Base-by-base conservation (phyloP, 1,284 basidiomycete genomes). In the Trichosporon ovoides region DNA sequence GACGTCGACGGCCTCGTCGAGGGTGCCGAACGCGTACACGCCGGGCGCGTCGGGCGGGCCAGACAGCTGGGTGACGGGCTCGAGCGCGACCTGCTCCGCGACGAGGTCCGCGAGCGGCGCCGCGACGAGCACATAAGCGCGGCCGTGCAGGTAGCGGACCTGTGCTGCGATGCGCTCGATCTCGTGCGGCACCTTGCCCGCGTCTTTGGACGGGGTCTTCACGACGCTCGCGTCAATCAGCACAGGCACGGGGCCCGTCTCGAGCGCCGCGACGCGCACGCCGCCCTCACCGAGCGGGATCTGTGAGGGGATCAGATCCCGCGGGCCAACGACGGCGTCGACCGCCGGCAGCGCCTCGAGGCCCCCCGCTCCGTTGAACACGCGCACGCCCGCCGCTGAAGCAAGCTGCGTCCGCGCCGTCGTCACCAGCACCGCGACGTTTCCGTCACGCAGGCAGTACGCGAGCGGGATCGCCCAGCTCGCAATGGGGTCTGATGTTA, bases 401-500 rank as follows among this genome's bases (percentile, higher is more conserved):
- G 43, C 22, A 3, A 48, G 43, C 43, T 28, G 24, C 14, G 43
- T 24, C 24, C 14, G 11, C 2, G 43, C 7, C 7, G 24, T 16
- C 16, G 24, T 48, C 14, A 48, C 22, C 14, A 48, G 43, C 14
- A 48, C 43, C 22, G 43, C 43, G 22, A 28, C 43, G 43, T 48
- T 48, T 2, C 43, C 43, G 16, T 48, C 43, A 16, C 14, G 22
- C 7, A 20, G 28, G 24, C 16, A 14, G 24, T 48, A 24, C 11
- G 43, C 43, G 43, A 48, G 43, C 16, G 43, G 43, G 43, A 48
- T 24, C 1, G 43, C 43, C 43, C 43, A 48, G 43, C 43, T 48
- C 43, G 43, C 43, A 16, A 48, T 48, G 13, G 43, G 43, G 24
- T 48, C 43, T 48, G 43, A 16, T 5, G 43, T 48, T 22, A 48